Evolutionary conservation across 768 basidiomycete species (phyloP), one percentile per base, ranked within the genome.

Genomic region (Suillus hirtellus): DNA sequence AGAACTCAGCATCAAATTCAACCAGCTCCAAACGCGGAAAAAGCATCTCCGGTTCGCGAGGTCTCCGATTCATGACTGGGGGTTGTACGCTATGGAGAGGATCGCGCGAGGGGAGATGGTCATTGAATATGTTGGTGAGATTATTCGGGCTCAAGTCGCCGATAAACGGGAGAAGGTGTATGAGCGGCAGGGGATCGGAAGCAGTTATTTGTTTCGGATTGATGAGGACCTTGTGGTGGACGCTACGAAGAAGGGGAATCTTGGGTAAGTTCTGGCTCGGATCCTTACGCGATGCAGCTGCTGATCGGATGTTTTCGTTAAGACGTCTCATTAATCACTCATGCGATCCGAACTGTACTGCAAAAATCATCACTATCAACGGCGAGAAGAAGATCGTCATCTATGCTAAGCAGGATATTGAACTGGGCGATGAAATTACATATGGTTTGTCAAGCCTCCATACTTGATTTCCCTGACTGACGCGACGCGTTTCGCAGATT

Each of bases 241-340:
- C 78, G 97, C 97, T 2, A 99, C 97, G 53, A 97, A 96, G 87
- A 96, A 95, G 80, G 97, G 97, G 35, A 97, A 96, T 77, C 89
- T 99, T 71, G 96, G 96, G 95, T 96, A 75, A 65, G 93, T 85
- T 49, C 52, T 55, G 34, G 55, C 54, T 53, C 38, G 60, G 44
- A 63, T 42, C 12, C 17, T 14, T 27, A 17, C 4, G 12, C 3
- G 15, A 63, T 34, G 58, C 59, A 44, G 46, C 53, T 66, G 49
- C 61, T 61, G 40, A 65, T 62, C 55, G 63, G 64, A 67, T 67
- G 12, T 35, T 49, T 64, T 4, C 3, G 21, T 59, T 63, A 65
- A 97, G 96, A 62, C 96, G 97, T 53, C 78, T 99, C 71, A 99
- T 99, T 77, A 99, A 99, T 75, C 97, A 99, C 71, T 98, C 95